These are phyloP conservation scores for Clausena lansium DNA, from an alignment of 345 rosid genomes.

Conservation along the genomic window DNA sequence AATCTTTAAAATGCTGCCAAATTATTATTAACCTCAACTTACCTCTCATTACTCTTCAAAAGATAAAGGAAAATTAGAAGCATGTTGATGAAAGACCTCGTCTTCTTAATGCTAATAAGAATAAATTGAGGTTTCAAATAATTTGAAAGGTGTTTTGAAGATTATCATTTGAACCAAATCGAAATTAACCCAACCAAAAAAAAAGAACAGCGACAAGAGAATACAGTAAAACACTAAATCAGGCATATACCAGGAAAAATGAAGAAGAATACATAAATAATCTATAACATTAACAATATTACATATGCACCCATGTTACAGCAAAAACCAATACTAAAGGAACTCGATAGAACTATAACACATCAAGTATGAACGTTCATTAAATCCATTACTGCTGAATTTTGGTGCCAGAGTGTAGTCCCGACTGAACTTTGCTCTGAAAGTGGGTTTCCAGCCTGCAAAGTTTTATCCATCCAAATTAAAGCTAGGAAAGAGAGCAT, in stretches of 20 bases:
- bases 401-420: constrained; percentile 69
- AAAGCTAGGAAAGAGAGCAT: background rate
- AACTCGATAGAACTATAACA: background rate
- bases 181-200: too few species aligned
- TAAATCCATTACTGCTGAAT: constrained; percentile 37
- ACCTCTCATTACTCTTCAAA: too few species aligned
- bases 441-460: constrained; percentile 87
- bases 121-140: background rate
- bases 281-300: background rate
- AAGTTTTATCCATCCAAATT: background rate
- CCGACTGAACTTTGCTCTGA: constrained; percentile 82
- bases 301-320: background rate
- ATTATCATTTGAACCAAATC: too few species aligned
- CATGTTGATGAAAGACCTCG: too few species aligned
- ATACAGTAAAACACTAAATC: background rate
- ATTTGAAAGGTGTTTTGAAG: too few species aligned
- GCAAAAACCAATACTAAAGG: background rate
- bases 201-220: too few species aligned
- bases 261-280: background rate
- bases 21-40: too few species aligned
- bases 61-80: too few species aligned
- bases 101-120: too few species aligned
- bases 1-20: too few species aligned
- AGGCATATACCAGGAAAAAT: background rate
- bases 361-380: background rate